Base-by-base conservation (phyloP, 768 basidiomycete species). In the Neoboletus brunneissimus region DNA sequence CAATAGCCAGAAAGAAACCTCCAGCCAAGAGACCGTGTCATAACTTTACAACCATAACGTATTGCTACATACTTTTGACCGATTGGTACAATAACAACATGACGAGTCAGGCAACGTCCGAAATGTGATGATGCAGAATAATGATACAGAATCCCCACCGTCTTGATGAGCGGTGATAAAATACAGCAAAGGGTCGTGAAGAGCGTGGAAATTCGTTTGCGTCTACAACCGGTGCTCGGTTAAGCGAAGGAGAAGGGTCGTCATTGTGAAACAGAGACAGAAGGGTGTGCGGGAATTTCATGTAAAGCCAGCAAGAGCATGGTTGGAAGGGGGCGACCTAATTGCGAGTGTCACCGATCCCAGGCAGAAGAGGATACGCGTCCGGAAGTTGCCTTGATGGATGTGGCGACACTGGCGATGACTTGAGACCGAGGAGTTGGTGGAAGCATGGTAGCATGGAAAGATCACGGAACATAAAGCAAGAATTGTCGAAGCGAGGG, bases 11-110 rank as follows among this genome's bases (percentile, higher is more conserved):
- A 48, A 15, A 40, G 51, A 23, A 59, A 40, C 43, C 45, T 32
- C 49, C 43, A 22, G 48, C 55, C 44, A 56, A 62, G 51, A 70
- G 46, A 48, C 53, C 43, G 47, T 57, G 59, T 23, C 69, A 61
- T 73, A 71, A 45, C 34, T 68, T 72, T 73, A 72, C 72, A 73
- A 51, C 49, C 67, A 71, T 72, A 72, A 72, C 58, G 70, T 72
- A 72, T 63, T 52, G 72, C 70, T 72, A 72, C 72, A 72, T 67
- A 64, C 57, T 59, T n/a, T 57, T 54, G 55, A 56, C 57, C 50
- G 40, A 57, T 55, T 42, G 61, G 57, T 65, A 69, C 52, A 63
- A 61, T 62, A 68, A 66, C 31, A 63, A 60, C 59, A 55, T 62
- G 64, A 54, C 45, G 32, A 54, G 52, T 20, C 53, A 58, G 40